Evolutionary conservation across 108 stramenopile species (phyloP).

Genomic region (Skeletonema grethae): DNA sequence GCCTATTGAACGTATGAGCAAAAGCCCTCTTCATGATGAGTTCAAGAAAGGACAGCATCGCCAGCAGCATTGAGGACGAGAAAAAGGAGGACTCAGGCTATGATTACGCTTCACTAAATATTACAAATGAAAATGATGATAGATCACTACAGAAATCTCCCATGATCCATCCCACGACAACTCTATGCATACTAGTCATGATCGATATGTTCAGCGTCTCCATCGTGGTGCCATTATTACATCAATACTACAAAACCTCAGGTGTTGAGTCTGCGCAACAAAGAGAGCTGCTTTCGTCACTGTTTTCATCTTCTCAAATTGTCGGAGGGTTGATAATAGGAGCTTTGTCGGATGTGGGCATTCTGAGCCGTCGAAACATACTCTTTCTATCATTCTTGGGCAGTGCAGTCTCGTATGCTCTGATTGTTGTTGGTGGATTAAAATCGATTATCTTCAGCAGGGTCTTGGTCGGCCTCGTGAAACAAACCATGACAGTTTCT

Average conservation of each 20-base stretch:
- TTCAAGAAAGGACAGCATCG: too few species aligned
- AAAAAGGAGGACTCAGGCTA: background rate
- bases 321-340: constrained; percentile 86
- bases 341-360: constrained; percentile 69
- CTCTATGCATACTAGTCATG: constrained; percentile 58
- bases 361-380: constrained; percentile 57
- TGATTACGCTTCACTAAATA: background rate
- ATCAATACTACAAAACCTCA: constrained; percentile 77
- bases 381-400: constrained; percentile 88
- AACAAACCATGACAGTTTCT: constrained; percentile 94
- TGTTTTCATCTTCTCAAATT: constrained; percentile 89
- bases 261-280: constrained; percentile 74
- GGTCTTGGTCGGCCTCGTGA: constrained; percentile 89
- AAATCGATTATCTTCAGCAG: constrained; percentile 63
- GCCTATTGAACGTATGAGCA: too few species aligned
- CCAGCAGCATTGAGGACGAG: background rate
- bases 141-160: background rate
- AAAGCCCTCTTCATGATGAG: too few species aligned
- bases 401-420: constrained; percentile 76
- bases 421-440: constrained; percentile 74
- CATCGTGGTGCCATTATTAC: constrained; percentile 85
- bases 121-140: background rate
- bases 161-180: constrained; percentile 16
- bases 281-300: constrained; percentile 75
- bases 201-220: constrained; percentile 89